phyloP scores from a whole-genome alignment of 108 stramenopile genomes.

The Nannochloropsis salina region DNA sequence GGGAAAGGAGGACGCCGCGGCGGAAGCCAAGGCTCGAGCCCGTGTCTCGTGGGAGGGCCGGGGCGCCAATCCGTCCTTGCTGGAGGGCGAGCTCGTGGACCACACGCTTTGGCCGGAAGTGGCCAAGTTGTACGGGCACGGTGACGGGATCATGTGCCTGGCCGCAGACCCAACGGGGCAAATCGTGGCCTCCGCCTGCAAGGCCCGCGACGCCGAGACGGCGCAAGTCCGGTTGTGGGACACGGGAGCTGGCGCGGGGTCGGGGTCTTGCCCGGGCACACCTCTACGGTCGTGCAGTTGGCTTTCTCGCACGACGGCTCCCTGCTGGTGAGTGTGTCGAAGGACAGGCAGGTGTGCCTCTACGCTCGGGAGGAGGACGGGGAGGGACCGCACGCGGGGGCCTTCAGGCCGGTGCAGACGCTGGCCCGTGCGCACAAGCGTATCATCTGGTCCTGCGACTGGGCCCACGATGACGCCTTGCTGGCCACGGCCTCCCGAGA shows the following conservation, averaged over 20 bases:
- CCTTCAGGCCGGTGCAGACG: not conserved
- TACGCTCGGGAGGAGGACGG: not conserved
- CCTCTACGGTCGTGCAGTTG: conserved; percentile 6
- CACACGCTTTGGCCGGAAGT: conserved; percentile 22
- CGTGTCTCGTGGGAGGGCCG: conserved; percentile 13
- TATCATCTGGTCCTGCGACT: conserved; percentile 12
- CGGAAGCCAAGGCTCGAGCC: not conserved
- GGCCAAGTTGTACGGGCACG: conserved; percentile 13
- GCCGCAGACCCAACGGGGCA: not conserved
- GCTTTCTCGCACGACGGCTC: conserved; percentile 19
- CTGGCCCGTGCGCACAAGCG: not conserved
- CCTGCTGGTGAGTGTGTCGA: not conserved
- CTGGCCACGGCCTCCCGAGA: conserved; percentile 21
- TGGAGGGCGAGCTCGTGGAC: conserved; percentile 21
- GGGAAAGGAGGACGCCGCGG: not conserved
- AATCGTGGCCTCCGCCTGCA: not conserved
- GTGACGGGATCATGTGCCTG: not conserved
- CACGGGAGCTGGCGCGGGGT: not conserved
- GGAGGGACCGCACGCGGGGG: not conserved
- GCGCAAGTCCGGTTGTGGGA: not conserved
- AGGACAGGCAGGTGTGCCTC: not conserved
- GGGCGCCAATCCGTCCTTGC: not conserved
- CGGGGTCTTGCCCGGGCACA: not conserved
- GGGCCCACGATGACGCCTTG: not conserved
- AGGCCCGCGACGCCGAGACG: not conserved